Evolutionary conservation across 148 eudicot genomes (phyloP).

Genomic region (Nepenthes mirabilis): DNA sequence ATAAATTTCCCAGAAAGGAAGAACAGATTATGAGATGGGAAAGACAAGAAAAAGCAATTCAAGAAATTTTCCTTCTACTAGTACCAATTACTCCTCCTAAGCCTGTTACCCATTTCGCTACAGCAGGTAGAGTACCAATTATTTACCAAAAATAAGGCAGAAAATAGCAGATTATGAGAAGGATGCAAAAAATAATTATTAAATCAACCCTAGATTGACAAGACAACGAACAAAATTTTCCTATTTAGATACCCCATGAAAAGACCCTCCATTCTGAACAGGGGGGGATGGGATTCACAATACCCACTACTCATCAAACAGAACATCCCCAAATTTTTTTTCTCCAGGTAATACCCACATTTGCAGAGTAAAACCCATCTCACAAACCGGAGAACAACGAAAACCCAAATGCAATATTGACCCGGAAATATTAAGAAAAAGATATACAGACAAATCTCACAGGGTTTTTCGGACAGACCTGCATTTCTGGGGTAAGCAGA

Average conservation of each 20-base stretch:
- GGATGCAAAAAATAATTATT: too few species aligned
- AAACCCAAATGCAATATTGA: neutral
- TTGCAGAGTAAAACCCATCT: too few species aligned
- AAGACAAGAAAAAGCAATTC: neutral
- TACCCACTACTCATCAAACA: too few species aligned
- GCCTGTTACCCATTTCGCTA: neutral
- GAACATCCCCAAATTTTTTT: too few species aligned
- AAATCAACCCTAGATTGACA: too few species aligned
- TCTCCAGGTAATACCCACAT: too few species aligned
- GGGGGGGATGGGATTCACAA: too few species aligned
- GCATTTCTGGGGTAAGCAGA: slow-evolving; percentile 9
- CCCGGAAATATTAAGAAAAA: neutral
- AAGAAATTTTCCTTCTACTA: neutral
- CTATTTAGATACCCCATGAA: too few species aligned
- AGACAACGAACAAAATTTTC: too few species aligned
- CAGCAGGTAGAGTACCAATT: slow-evolving; percentile 3
- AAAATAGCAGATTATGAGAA: neutral
- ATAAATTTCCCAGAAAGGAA: slow-evolving; percentile 1
- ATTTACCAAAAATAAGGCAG: neutral
- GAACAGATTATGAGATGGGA: slow-evolving; percentile 1
- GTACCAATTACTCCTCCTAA: neutral
- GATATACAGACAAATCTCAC: neutral
- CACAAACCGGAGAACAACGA: neutral
- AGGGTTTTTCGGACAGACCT: neutral
- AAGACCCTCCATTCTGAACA: too few species aligned